phyloP scores from a whole-genome alignment of 352 stramenopile species.

The Globisporangium heterothallicum region DNA sequence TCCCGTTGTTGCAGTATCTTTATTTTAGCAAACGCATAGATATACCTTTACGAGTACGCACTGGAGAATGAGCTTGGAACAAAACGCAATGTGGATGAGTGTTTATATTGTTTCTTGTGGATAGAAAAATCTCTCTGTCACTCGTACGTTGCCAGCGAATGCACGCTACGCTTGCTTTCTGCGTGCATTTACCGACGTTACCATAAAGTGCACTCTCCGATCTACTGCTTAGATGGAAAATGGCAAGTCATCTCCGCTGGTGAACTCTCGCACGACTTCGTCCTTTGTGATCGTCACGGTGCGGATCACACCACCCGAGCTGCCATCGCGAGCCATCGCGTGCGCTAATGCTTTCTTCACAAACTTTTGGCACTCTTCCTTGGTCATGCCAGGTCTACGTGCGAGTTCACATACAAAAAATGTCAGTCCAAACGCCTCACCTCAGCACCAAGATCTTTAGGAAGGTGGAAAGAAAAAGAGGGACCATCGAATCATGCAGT shows the following conservation, averaged over 20 bases:
- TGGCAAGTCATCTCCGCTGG: constrained; percentile 88
- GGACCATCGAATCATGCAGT: too few relatives aligned
- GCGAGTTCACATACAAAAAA: neutral
- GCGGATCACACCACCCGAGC: constrained; percentile 97
- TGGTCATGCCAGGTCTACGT: constrained; percentile 90
- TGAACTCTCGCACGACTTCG: constrained; percentile 90
- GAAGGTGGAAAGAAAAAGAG: too few relatives aligned
- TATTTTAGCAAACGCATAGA: neutral
- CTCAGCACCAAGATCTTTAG: too few relatives aligned
- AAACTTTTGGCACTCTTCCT: constrained; percentile 93
- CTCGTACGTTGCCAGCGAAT: too few relatives aligned
- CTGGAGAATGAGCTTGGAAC: too few relatives aligned
- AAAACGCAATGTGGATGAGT: too few relatives aligned
- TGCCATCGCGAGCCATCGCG: constrained; percentile 98
- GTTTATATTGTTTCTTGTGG: too few relatives aligned
- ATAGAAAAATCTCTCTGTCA: too few relatives aligned
- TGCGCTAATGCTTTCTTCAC: constrained; percentile 95
- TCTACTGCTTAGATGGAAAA: constrained; percentile 66
- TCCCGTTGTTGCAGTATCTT: neutral
- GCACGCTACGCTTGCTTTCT: neutral
- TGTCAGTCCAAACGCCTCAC: constrained; percentile 9
- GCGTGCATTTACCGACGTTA: neutral
- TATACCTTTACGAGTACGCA: neutral
- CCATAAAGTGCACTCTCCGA: neutral
- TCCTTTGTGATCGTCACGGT: constrained; percentile 93